Conservation (phyloP, 1,139 yeast genomes). For the Suzukiozyma palmioleophila region DNA sequence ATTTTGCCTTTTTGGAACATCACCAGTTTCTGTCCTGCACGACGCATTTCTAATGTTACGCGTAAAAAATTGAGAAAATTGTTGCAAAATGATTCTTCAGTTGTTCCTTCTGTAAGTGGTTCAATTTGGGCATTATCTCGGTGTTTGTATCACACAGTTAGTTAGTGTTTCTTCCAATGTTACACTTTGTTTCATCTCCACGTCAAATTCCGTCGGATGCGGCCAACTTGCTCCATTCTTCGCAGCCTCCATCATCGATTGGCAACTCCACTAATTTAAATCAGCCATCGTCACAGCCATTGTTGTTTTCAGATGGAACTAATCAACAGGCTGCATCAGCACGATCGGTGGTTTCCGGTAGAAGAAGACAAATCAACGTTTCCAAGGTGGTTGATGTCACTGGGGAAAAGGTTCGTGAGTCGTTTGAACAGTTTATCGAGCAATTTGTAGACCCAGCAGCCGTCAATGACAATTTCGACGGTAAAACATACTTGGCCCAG, state of each 20-base stretch:
- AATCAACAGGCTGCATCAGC: slow-evolving; percentile 7
- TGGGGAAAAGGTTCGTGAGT: slow-evolving; percentile 86
- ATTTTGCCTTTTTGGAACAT: neutral
- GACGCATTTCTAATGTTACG: slow-evolving; percentile 5
- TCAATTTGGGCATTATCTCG: neutral
- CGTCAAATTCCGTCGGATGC: slow-evolving; percentile 45
- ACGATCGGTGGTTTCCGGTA: slow-evolving; percentile 25
- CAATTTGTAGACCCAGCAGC: slow-evolving; percentile 46
- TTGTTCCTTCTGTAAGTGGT: neutral
- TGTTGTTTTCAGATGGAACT: slow-evolving; percentile 16
- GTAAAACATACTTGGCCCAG: slow-evolving; percentile 70
- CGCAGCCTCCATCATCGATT: slow-evolving; percentile 43
- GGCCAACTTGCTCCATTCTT: slow-evolving; percentile 38
- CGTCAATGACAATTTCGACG: slow-evolving; percentile 38
- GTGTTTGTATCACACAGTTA: neutral
- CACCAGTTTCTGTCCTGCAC: neutral
- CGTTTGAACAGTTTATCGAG: slow-evolving; percentile 81
- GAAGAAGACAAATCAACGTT: slow-evolving; percentile 58
- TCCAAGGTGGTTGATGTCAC: slow-evolving; percentile 88
- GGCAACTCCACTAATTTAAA: slow-evolving; percentile 34
- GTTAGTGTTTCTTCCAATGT: slow-evolving; percentile 19
- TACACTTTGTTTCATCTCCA: slow-evolving; percentile 46
- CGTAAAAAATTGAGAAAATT: slow-evolving; percentile 1
- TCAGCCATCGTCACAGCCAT: slow-evolving; percentile 16
- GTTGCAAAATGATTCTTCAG: slow-evolving; percentile 1